Evolutionary conservation across 2,329 filamentous ascomycete species (phyloP), one percentile per base, ranked within the genome.

Genomic region (Clarireedia hainanense): DNA sequence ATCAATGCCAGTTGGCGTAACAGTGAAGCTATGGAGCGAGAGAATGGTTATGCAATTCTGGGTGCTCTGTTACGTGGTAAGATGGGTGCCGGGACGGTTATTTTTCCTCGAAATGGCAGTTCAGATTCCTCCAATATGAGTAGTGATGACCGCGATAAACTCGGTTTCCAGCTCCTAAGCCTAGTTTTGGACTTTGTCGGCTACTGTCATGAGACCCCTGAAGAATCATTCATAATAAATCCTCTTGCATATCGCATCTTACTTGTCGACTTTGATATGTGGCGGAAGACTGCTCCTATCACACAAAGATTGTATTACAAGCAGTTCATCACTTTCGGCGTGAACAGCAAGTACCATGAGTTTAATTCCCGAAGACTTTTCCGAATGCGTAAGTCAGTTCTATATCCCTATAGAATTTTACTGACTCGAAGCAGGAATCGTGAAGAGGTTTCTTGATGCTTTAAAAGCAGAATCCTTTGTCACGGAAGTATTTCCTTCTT

Each of bases 1-100:
- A 88, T 96, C 50, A 86, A 88, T 62, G 86, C 88, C 61, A 97
- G 88, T 68, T 99, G 95, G 94, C 83, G 94, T 61, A 97, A 97
- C 63, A 97, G 94, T 63, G 95, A 99, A 69, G 91, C 94, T 26
- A 96, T 99, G 88, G 94, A 99, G 70, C 85, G 89, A 65, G 91
- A 95, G 58, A 94, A 95, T 63, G 95, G 92, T 0, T 99, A 96
- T 68, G 87, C 89, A 26, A 88, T 97, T 37, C 74, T 99, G 50
- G 88, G 88, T 42, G 84, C 91, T 70, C 78, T 97, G 17, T 73
- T 99, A 24, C 85, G 90, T 54, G 88, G 89, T 54, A 96, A 96
- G 69, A 76, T 96, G 34, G 87, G 86, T 5, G 63, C 66, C 49
- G 77, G 78, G 50, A 66, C 68, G 52, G 69, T 72, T 15, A 63